Evolutionary conservation across 768 basidiomycete species (phyloP), one percentile per base, ranked within the genome.

Genomic region (Amanita jacksonii): DNA sequence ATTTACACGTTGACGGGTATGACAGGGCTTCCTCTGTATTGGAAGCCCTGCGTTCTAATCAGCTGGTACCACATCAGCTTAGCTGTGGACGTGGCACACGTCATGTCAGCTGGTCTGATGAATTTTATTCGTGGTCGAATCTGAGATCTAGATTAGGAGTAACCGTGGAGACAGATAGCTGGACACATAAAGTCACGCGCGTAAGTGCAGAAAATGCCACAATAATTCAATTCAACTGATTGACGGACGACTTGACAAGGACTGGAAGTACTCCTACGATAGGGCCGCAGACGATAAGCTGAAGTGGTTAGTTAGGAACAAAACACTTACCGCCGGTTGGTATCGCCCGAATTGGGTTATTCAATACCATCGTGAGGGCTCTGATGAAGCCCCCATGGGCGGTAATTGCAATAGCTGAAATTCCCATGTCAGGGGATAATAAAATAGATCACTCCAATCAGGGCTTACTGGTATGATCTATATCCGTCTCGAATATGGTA

Each of bases 361-460:
- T 72, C 22, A 76, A 58, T 0, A 67, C 67, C 3, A 55, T 60
- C 51, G 82, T 50, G 39, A 83, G 73, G 1, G 70, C 75, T 34
- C 70, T 68, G 33, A 81, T 79, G 48, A 79, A 72, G 0, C 74
- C 79, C 13, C 74, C 68, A 53, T 87, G 85, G 1, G 76, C 72
- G 1, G 81, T 81, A 46, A 85, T 70, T 3, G 80, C 78, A 13
- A 85, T 70, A 50, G 74, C 84, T 85, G n/a, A 41, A 5, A 15
- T n/a, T 20, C 8, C 28, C 31, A 41, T 38, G 13, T 45, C 35
- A 19, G 42, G 32, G 19, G 6, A 8, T 31, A 8, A 38, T 19
- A 34, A 25, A n/a, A 19, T 4, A 22, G 27, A 30, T 30, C 34
- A 32, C 25, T 24, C 45, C 27, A 43, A 13, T 49, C 15, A 5